These are phyloP conservation scores for Kodamaea plutei DNA, from an alignment of 1,139 yeast species.

Conservation along the genomic window DNA sequence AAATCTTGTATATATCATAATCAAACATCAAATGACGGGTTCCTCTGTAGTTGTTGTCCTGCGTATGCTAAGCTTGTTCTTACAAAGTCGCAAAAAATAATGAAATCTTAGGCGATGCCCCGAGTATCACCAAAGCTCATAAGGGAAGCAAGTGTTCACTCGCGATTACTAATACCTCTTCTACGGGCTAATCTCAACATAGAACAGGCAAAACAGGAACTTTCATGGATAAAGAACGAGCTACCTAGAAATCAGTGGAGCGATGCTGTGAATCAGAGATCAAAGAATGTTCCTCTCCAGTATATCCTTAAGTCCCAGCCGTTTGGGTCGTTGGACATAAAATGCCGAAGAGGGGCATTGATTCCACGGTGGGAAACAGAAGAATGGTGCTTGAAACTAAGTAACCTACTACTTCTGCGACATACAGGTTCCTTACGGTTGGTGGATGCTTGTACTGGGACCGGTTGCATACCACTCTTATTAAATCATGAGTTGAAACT, in stretches of 20 bases:
- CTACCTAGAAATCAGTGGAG: conserved; percentile 34
- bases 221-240: conserved; percentile 40
- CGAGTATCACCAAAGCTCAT: conserved; percentile 28
- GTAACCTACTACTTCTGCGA: conserved; percentile 9
- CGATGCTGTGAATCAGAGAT: conserved; percentile 35
- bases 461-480: conserved; percentile 78
- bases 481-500: conserved; percentile 31
- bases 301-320: conserved; percentile 85
- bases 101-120: conserved; percentile 23
- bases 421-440: conserved; percentile 20
- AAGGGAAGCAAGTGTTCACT: conserved; percentile 23
- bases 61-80: too few species aligned
- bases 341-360: conserved; percentile 61
- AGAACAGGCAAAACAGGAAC: conserved; percentile 31
- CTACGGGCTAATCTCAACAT: conserved; percentile 29
- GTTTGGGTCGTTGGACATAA: conserved; percentile 63
- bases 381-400: conserved; percentile 66
- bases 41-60: too few species aligned
- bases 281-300: conserved; percentile 63
- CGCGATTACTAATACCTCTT: conserved; percentile 31
- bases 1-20: conserved; percentile 9
- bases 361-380: conserved; percentile 97
- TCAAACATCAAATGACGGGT: too few species aligned
- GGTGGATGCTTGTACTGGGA: conserved; percentile 82
- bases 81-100: too few species aligned